These are phyloP conservation scores for Acacia concinna DNA, from an alignment of 331 rosid species.

Conservation along the genomic window DNA sequence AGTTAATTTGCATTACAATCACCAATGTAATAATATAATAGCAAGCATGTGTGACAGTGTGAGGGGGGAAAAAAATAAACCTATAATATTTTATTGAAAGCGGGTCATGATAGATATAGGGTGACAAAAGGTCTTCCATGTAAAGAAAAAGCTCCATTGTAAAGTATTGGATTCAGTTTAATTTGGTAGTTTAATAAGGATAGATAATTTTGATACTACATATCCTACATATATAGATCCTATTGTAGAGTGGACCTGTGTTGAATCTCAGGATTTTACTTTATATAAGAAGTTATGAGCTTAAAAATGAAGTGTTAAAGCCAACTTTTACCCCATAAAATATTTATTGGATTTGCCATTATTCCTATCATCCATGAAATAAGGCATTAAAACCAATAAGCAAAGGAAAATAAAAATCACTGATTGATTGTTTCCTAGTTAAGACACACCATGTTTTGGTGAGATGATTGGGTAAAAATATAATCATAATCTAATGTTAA, in stretches of 20 bases:
- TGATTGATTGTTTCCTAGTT: conserved; percentile 6
- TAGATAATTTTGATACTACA: neutral
- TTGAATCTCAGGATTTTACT: neutral
- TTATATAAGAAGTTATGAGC: neutral
- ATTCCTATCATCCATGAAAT: neutral
- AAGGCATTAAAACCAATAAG: neutral
- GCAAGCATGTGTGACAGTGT: neutral
- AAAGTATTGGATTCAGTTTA: neutral
- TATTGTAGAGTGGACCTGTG: neutral
- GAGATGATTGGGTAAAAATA: conserved; percentile 35
- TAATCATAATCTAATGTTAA: conserved; percentile 30
- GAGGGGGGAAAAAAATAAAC: neutral
- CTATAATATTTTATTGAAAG: neutral
- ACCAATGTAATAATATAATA: neutral
- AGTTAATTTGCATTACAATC: neutral
- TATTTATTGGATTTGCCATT: neutral
- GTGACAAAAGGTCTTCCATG: conserved; percentile 14
- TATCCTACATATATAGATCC: neutral
- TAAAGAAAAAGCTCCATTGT: neutral
- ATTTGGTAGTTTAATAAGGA: neutral
- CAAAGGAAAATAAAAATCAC: neutral
- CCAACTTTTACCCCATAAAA: neutral
- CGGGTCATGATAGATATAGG: neutral
- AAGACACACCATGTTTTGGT: conserved; percentile 38
- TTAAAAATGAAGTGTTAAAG: neutral